Evolutionary conservation across 345 rosid species (phyloP), one percentile per base, ranked within the genome.

Genomic region (Eucalyptus cloeziana): DNA sequence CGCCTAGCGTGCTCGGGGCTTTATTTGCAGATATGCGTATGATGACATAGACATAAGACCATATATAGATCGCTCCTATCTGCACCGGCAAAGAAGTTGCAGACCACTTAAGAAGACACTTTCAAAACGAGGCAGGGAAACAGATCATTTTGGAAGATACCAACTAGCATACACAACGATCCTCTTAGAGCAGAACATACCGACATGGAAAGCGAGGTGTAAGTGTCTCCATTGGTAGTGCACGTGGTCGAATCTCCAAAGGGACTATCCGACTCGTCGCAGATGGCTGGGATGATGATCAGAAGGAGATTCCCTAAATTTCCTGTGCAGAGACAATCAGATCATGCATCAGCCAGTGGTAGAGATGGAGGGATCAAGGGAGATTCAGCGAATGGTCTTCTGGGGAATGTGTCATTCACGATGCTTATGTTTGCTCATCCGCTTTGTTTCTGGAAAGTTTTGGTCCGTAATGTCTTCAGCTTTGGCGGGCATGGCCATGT

Each of bases 131-230:
- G 21, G 13, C 5, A 11, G 85, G 30, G 15, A 40, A 40, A 10
- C 27, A 76, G 27, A 37, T 69, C 80, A 71, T 71, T 37, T 22
- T 3, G 13, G 47, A 76, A 40, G 87, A 8, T 92, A 91, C 91
- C 27, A 89, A 93, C 91, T 17, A 10, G 81, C 25, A 37, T 43
- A 21, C 30, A 21, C 47, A 5, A 5, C 13, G 15, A 6, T 76
- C 16, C 83, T 71, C 2, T 71, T 21, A 37, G 3, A 71, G 45
- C 83, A 40, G 47, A 40, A 40, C 88, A 4, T 92, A 92, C 94
- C 49, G 94, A 93, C 91, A 91, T 91, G 49, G 93, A 93, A 85
- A 93, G 93, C 9, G 94, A 86, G 50, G 91, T 89, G 87, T 93
- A 93, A 21, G 91, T 89, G 51, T 85, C n/a, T 30, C 92, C 94